Base-by-base conservation (phyloP, 352 stramenopile species). In the Pythium pectinolyticum region DNA sequence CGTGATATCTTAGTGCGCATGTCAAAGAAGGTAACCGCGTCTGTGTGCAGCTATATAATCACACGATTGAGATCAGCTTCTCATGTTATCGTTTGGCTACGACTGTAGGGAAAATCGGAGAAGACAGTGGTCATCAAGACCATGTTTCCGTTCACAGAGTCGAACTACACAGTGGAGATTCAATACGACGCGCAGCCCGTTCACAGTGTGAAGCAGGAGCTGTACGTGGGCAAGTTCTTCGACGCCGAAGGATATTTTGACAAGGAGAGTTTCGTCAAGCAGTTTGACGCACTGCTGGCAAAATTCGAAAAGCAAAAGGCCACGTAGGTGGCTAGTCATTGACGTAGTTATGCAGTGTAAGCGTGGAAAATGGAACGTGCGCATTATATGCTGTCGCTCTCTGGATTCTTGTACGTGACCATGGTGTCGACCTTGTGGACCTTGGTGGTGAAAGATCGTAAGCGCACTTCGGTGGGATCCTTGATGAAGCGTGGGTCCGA, bases 341-440 rank as follows among this genome's bases (percentile, higher is more conserved):
- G 63, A 68, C 27, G 25, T 57, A 59, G 61, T 45, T 61, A 59
- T 34, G 50, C 50, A 59, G 32, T 58, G 46, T 60, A 24, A 27
- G 60, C 39, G 35, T 69, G 45, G n/a, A n/a, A 54, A 57, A 53
- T 58, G 35, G 24, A 57, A 14, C 27, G 43, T 37, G 55, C 55
- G 43, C 48, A n/a, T 75, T 82, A 90, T 55, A 92, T 78, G 54
- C 67, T 70, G 65, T 95, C 81, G 41, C 71, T 70, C 67, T 96
- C 84, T 35, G 87, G 85, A 56, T 96, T 91, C 72, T 98, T 98
- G 82, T 99, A 99, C 28, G 97, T 91, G 51, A 99, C 97, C 77
- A 98, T 97, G 11, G 96, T 97, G 63, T 99, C 96, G 34, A 99
- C 92, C 70, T 99, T 98, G 84, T 99, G 97, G 56, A 99, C 95